phyloP scores from a whole-genome alignment of 331 rosid genomes.

The Malus hybrid region DNA sequence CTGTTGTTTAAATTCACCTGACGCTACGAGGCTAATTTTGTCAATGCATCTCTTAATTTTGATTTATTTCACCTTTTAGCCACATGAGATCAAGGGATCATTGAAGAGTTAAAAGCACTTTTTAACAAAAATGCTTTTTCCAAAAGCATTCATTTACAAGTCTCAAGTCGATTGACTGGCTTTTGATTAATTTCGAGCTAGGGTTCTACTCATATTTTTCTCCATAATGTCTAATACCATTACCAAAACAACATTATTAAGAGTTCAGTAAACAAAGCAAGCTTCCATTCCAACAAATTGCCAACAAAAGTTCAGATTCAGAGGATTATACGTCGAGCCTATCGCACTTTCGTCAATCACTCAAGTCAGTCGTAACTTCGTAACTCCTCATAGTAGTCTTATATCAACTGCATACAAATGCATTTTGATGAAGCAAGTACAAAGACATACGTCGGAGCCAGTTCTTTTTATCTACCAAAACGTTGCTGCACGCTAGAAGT shows the following conservation, averaged over 20 bases:
- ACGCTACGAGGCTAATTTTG: not conserved
- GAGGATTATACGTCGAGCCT: not conserved
- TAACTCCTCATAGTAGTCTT: too few relatives aligned
- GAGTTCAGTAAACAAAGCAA: not conserved
- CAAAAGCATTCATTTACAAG: not conserved
- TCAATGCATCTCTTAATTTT: not conserved
- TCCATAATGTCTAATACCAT: not conserved
- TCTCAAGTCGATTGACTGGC: too few relatives aligned
- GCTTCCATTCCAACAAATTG: not conserved
- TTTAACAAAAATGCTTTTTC: accelerated
- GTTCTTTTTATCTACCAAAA: not conserved
- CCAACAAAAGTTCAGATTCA: not conserved
- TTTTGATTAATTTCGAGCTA: not conserved
- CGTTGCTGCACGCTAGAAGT: not conserved
- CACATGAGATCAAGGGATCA: not conserved
- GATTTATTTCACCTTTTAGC: not conserved
- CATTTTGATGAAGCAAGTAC: not conserved
- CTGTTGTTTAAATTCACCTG: not conserved
- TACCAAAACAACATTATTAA: not conserved
- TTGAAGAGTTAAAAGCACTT: not conserved
- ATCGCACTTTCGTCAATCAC: too few relatives aligned
- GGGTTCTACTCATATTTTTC: not conserved
- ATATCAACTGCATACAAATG: too few relatives aligned
- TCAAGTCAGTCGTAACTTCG: too few relatives aligned
- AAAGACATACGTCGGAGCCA: not conserved